Evolutionary conservation across 2,329 filamentous ascomycete genomes (phyloP).

Genomic region (Cytospora piceae): DNA sequence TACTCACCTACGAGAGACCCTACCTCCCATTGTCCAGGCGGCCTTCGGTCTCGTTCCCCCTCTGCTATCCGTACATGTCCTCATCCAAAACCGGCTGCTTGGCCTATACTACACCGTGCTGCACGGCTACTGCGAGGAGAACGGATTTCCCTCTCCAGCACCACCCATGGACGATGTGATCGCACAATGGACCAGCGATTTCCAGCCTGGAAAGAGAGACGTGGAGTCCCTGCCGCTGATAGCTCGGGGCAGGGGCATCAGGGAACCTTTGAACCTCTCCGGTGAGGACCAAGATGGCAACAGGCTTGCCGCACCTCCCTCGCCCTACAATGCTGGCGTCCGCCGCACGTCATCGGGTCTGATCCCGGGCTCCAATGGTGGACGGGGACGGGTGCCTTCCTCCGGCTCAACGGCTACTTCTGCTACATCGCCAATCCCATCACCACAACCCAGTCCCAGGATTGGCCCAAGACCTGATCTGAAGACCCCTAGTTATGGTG

Average conservation of each 20-base stretch:
- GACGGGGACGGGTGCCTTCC: constrained; percentile 44
- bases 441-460: constrained; percentile 38
- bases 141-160: constrained; percentile 71
- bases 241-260: constrained; percentile 67
- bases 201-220: constrained; percentile 66
- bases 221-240: constrained; percentile 68
- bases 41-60: constrained; percentile 75
- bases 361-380: constrained; percentile 40
- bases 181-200: constrained; percentile 65
- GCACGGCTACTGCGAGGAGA: constrained; percentile 71
- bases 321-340: constrained; percentile 40
- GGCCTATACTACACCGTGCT: constrained; percentile 78
- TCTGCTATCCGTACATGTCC: constrained; percentile 70
- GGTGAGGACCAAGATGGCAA: constrained; percentile 39
- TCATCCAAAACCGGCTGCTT: constrained; percentile 77
- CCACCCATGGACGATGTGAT: constrained; percentile 75
- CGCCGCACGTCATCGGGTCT: constrained; percentile 48
- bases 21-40: constrained; percentile 72
- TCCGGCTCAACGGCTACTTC: constrained; percentile 32
- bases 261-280: constrained; percentile 47
- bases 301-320: constrained; percentile 31
- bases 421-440: constrained; percentile 27
- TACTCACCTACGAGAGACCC: constrained; percentile 69
- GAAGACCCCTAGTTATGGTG: constrained; percentile 35
- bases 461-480: constrained; percentile 38